These are phyloP conservation scores for Yarrowia sp. DNA, from an alignment of 805 yeast species.

Conservation along the genomic window DNA sequence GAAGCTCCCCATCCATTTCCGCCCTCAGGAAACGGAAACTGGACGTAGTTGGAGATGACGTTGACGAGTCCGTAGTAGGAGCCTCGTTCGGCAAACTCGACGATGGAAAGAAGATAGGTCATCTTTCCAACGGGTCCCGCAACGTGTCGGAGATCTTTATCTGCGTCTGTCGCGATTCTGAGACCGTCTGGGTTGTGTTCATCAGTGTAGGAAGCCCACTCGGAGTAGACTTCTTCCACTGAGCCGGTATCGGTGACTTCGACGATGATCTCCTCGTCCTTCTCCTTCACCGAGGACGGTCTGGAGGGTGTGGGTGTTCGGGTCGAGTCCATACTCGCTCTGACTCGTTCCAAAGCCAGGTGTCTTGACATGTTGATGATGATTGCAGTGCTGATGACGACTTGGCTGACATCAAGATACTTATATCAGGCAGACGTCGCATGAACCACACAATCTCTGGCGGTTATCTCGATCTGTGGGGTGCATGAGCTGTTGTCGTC, in stretches of 20 bases:
- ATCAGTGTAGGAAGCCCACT: constrained; percentile 2
- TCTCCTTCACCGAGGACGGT: not conserved
- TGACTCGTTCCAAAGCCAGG: constrained; percentile 1
- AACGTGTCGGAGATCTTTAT: constrained; percentile 27
- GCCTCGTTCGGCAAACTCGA: constrained; percentile 56
- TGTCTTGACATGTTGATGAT: not conserved
- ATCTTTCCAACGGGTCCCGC: constrained; percentile 28
- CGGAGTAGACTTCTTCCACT: constrained; percentile 31
- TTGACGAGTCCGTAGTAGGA: constrained; percentile 51
- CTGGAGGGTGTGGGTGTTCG: not conserved
- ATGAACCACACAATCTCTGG: no score
- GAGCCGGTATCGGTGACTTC: not conserved
- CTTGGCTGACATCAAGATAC: not conserved
- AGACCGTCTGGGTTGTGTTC: constrained; percentile 15
- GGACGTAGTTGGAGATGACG: constrained; percentile 49
- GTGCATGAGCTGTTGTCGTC: not conserved
- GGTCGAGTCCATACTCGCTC: not conserved
- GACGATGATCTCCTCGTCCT: not conserved
- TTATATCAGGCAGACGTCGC: not conserved
- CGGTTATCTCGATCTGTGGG: constrained; percentile 19
- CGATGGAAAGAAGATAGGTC: constrained; percentile 34
- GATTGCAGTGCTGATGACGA: not conserved
- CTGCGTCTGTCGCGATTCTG: not conserved
- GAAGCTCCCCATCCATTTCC: constrained; percentile 49
- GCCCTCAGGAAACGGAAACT: constrained; percentile 50